Percentiles rank a stretch among this genome's conserved stretches.
Conservation (phyloP, 1,284 basidiomycete species). For the Meira miltonrushii region DNA sequence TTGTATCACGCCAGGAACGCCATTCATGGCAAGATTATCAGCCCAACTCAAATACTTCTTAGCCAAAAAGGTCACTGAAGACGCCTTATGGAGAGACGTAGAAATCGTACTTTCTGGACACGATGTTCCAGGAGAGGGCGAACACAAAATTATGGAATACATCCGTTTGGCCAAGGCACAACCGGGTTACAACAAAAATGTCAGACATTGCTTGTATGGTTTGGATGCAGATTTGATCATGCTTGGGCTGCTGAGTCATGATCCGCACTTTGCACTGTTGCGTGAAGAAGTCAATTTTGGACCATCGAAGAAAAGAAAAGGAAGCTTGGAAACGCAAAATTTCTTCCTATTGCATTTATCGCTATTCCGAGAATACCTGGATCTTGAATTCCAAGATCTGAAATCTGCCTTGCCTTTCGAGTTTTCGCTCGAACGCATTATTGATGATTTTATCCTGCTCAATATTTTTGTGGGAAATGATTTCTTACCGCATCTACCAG, state of each 20-base stretch:
- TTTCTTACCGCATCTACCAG: slow-evolving; percentile 91
- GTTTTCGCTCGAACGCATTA: slow-evolving; percentile 83
- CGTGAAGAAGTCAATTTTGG: slow-evolving; percentile 99
- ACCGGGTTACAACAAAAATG: slow-evolving; percentile 85
- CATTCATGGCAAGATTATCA: slow-evolving; percentile 87
- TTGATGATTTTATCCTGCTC: slow-evolving; percentile 95
- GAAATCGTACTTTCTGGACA: slow-evolving; percentile 95
- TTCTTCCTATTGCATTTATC: slow-evolving; percentile 94
- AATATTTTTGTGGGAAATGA: slow-evolving; percentile 97
- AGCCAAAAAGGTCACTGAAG: slow-evolving; percentile 50
- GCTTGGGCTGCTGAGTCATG: slow-evolving; percentile 92
- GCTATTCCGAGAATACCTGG: slow-evolving; percentile 90
- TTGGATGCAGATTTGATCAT: slow-evolving; percentile 98
- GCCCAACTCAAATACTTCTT: slow-evolving; percentile 91
- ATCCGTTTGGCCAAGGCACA: slow-evolving; percentile 91
- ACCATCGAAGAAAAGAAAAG: slow-evolving; percentile 62
- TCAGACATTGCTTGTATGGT: slow-evolving; percentile 94
- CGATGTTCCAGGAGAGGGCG: slow-evolving; percentile 93
- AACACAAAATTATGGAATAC: slow-evolving; percentile 99
- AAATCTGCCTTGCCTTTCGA: slow-evolving; percentile 57
- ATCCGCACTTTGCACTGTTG: slow-evolving; percentile 95
- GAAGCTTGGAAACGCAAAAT: slow-evolving; percentile 72
- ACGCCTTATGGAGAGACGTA: slow-evolving; percentile 69
- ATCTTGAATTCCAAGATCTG: slow-evolving; percentile 74
- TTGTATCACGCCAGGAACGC: slow-evolving; percentile 95